Evolutionary conservation across 2,329 filamentous ascomycete species (phyloP).

Genomic region (Colletotrichum somersetense): DNA sequence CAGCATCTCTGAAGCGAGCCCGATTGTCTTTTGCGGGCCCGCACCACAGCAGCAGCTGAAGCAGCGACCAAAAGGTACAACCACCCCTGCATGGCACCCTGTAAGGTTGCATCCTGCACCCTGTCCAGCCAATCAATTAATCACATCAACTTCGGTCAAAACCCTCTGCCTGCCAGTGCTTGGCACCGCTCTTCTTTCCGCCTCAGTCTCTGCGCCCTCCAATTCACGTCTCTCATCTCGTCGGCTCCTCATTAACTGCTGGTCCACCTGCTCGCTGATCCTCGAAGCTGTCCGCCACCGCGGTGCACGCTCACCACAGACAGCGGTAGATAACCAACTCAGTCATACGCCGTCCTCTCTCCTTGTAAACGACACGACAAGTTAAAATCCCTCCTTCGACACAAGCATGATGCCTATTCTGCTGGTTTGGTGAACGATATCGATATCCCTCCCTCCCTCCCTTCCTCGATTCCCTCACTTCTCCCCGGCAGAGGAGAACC

Average conservation of each 20-base stretch:
- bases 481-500: background rate
- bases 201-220: constrained; percentile 3
- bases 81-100: constrained; percentile 19
- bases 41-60: constrained; percentile 15
- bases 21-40: constrained; percentile 27
- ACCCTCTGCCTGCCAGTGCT: constrained; percentile 22
- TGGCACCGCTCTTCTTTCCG: constrained; percentile 12
- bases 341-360: background rate
- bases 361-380: background rate
- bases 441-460: background rate
- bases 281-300: background rate
- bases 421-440: constrained; percentile 21
- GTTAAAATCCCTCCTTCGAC: background rate
- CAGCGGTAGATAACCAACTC: constrained; percentile 11
- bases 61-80: constrained; percentile 20
- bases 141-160: constrained; percentile 14
- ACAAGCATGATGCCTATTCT: constrained; percentile 6
- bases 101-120: constrained; percentile 20
- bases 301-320: constrained; percentile 1
- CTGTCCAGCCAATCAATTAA: constrained; percentile 36
- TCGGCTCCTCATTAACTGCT: background rate
- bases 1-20: constrained; percentile 19
- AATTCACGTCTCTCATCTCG: constrained; percentile 1
- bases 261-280: background rate
- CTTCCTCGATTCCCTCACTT: background rate